A percentile compares a stretch with the other conserved stretches of the same genome.
Conservation (phyloP, 2,329 filamentous ascomycete species). For the Acrodontium crateriforme region DNA sequence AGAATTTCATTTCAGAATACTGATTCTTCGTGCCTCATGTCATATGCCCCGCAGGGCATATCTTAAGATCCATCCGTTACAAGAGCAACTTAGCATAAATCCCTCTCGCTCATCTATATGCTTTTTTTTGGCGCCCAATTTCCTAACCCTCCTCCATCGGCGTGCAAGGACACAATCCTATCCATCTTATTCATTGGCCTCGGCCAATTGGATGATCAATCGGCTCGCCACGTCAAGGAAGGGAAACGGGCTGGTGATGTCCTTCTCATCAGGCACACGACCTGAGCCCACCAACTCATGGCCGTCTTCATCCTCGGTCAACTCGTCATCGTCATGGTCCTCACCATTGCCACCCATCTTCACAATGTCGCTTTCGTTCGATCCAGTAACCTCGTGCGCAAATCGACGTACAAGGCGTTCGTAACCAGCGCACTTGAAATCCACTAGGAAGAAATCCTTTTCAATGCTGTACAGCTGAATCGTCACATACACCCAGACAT, state of each 20-base stretch:
- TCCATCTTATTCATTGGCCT: conserved; percentile 49
- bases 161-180: no score
- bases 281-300: conserved; percentile 33
- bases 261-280: conserved; percentile 64
- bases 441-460: conserved; percentile 81
- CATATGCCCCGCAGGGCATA: no score
- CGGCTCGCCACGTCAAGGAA: conserved; percentile 88
- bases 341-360: conserved; percentile 10
- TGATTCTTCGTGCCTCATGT: no score
- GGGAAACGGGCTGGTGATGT: conserved; percentile 87
- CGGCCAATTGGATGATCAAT: conserved; percentile 84
- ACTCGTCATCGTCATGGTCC: conserved; percentile 16
- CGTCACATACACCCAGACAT: conserved; percentile 85
- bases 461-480: conserved; percentile 96
- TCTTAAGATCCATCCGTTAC: no score
- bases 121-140: no score
- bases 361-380: conserved; percentile 12
- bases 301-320: conserved; percentile 21
- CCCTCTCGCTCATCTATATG: no score
- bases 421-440: conserved; percentile 97
- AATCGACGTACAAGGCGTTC: conserved; percentile 57
- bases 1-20: no score
- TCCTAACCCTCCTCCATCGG: no score
- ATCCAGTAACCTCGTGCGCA: conserved; percentile 21
- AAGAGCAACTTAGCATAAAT: no score